These are phyloP conservation scores for Vanderwaltozyma tropicalis DNA, from an alignment of 805 yeast genomes.

Conservation along the genomic window DNA sequence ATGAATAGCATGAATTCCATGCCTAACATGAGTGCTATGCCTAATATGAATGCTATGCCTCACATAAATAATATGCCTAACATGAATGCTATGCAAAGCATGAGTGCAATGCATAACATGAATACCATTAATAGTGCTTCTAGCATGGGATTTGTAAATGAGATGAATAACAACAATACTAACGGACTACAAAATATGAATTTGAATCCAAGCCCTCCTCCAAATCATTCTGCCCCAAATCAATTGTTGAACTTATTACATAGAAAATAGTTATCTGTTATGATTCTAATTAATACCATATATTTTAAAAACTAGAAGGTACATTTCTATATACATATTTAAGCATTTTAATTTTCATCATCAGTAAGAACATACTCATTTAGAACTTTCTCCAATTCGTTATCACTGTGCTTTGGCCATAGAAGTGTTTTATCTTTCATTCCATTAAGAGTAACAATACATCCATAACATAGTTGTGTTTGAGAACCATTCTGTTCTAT, in stretches of 20 bases:
- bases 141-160: no score
- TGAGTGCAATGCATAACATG: no score
- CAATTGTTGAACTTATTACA: slow-evolving; percentile 20
- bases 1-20: no score
- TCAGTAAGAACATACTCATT: slow-evolving; percentile 40
- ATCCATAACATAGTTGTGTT: slow-evolving; percentile 58
- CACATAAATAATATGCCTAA: no score
- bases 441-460: slow-evolving; percentile 52
- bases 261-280: slow-evolving; percentile 4
- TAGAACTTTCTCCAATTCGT: slow-evolving; percentile 31
- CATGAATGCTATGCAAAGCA: no score
- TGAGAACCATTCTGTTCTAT: slow-evolving; percentile 14
- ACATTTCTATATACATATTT: background rate
- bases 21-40: no score
- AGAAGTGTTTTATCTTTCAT: slow-evolving; percentile 29
- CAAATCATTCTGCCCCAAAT: slow-evolving; percentile 10
- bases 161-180: no score
- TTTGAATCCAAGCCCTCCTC: background rate
- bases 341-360: slow-evolving; percentile 14
- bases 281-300: background rate
- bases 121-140: no score
- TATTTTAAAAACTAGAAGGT: no score
- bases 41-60: no score
- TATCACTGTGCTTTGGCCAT: slow-evolving; percentile 28
- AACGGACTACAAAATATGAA: no score